A percentile compares a stretch with the other conserved stretches of the same genome.
Conservation (phyloP, 2,329 filamentous ascomycete species). For the Cytospora leucostoma region DNA sequence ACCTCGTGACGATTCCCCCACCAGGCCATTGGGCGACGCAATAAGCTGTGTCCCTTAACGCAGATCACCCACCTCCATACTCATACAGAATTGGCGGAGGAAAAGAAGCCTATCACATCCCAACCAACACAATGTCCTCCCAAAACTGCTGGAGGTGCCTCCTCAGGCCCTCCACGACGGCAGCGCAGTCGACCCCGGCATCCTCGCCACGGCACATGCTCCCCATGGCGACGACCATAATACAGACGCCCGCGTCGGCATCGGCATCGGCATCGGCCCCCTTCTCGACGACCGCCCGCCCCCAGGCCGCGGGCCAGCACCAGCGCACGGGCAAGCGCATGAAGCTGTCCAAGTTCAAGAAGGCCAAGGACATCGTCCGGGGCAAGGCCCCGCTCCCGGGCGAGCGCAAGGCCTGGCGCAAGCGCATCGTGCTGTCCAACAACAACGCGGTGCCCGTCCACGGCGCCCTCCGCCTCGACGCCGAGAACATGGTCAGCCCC, state of each 20-base stretch:
- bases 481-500: constrained; percentile 54
- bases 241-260: constrained; percentile 37
- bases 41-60: background rate
- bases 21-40: constrained; percentile 5
- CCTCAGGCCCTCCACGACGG: constrained; percentile 46
- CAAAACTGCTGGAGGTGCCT: constrained; percentile 62
- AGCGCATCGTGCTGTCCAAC: constrained; percentile 90
- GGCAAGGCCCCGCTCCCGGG: constrained; percentile 66
- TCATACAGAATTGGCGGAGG: constrained; percentile 12
- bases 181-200: constrained; percentile 25
- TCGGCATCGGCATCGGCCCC: constrained; percentile 35
- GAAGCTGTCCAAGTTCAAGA: constrained; percentile 43
- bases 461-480: constrained; percentile 57
- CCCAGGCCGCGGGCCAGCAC: constrained; percentile 31
- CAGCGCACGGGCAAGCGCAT: constrained; percentile 45
- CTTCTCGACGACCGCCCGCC: constrained; percentile 45
- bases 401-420: constrained; percentile 84
- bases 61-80: background rate
- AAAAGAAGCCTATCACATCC: background rate
- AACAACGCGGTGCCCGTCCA: constrained; percentile 82
- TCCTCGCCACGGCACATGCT: constrained; percentile 33
- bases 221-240: constrained; percentile 13
- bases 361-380: constrained; percentile 49
- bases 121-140: constrained; percentile 52
- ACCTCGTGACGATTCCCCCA: background rate